Evolutionary conservation across 75 land plant species (phyloP), one percentile per base, ranked within the genome.

Genomic region (Larix kaempferi): DNA sequence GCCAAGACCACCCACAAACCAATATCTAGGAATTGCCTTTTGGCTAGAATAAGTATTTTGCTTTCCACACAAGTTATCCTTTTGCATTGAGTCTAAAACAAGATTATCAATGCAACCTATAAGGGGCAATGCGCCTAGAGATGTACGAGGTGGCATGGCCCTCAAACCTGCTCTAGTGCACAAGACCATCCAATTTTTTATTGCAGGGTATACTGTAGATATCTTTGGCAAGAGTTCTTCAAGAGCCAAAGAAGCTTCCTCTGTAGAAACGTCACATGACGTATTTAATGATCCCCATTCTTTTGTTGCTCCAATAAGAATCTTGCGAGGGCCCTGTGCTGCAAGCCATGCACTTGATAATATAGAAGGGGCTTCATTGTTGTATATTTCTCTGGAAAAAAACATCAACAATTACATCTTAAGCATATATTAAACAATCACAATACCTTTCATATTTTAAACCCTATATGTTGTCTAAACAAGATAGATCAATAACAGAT

Each of bases 1-100:
- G 29, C 99, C 99, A 77, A 98, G 93, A 57, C 99, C 99, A 76
- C 93, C 91, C 69, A 98, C 74, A 62, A 98, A 77, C 98, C 98
- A 98, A 77, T 88, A 93, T 22, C 79, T 84, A 41, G 91, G 85
- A 16, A 15, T 59, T 14, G 14, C 7, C 5, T 81, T 82, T 64
- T 55, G 41, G 8, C 22, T 54, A 25, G 62, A 57, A 23, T 5
- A 1, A 56, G 8, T 3, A 26, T 25, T 39, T 71, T n/a, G 14
- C 1, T 44, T 49, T 83, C 73, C 54, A 37, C 10, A n/a, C 6
- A 21, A 17, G 8, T 56, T 56, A 27, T 56, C 56, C n/a, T 56
- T 74, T 52, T 56, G 57, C 17, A 74, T 52, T 2, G 27, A 60
- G 16, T 39, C 80, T 57, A 76, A 52, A 14, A 92, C 71, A n/a